Evolutionary conservation across 768 basidiomycete species (phyloP).

Genomic region (Lentinula aciculospora): DNA sequence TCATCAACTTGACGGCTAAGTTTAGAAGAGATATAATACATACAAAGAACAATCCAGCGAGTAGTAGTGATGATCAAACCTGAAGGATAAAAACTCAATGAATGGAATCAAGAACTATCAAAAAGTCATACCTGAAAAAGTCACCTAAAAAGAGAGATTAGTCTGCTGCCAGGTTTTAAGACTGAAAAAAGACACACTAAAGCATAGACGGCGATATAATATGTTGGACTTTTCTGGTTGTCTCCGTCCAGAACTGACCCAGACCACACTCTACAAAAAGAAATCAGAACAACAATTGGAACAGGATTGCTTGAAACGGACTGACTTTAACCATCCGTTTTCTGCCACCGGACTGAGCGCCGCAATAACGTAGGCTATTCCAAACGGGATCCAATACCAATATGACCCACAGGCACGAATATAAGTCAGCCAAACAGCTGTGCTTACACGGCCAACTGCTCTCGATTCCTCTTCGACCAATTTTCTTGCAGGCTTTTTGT

Average conservation of each 20-base stretch:
- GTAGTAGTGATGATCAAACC: conserved; percentile 46
- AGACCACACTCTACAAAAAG: conserved; percentile 46
- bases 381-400: conserved; percentile 54
- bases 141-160: conserved; percentile 16
- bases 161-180: neutral
- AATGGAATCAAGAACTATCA: neutral
- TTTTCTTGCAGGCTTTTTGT: conserved; percentile 67
- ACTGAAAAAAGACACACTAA: conserved; percentile 35
- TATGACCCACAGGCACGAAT: conserved; percentile 43
- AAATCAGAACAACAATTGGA: conserved; percentile 15
- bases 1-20: conserved; percentile 2
- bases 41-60: conserved; percentile 71
- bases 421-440: conserved; percentile 62
- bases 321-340: conserved; percentile 63
- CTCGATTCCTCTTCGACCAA: conserved; percentile 80
- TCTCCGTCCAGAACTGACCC: conserved; percentile 36
- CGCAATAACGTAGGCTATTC: conserved; percentile 44
- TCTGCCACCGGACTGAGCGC: conserved; percentile 64
- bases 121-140: conserved; percentile 28
- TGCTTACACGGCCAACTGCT: conserved; percentile 65
- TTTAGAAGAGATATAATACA: conserved; percentile 16
- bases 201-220: conserved; percentile 72
- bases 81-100: neutral
- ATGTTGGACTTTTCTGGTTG: conserved; percentile 37
- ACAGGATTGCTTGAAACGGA: neutral